Base-by-base conservation (phyloP, 192 early-diverging fungal species). In the Rhizophagus clarus region DNA sequence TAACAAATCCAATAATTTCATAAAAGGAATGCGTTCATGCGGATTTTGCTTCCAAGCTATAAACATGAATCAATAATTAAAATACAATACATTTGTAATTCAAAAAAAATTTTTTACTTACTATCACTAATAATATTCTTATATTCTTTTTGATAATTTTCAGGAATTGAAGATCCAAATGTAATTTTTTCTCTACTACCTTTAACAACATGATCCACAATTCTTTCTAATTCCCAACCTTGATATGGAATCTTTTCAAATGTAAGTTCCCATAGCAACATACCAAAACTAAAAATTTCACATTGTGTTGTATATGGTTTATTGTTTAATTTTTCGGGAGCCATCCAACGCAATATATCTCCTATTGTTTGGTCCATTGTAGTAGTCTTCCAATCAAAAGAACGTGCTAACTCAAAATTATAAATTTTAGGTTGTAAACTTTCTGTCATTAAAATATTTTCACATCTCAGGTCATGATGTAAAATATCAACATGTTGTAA, bases 381-480 rank as follows among this genome's bases (percentile, higher is more conserved):
- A 20, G 14, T 49, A 69, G 31, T 69, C 14, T 37, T 49, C 20
- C 17, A 22, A 24, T 60, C 12, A 24, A 26, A n/a, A 26, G 24
- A 4, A 10, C 68, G 45, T 42, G 67, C 70, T 1, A 61, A 31
- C 10, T 69, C 10, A 67, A 79, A 79, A 56, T 79, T 79, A 17
- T 66, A 51, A 61, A 79, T 49, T 56, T 79, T 79, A 24, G 77
- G 47, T 60, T 71, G 51, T 32, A 42, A 60, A 37, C 24, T 15
- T 6, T 32, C 64, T 14, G 37, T 71, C 31, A 79, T 68, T 66
- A 79, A 37, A 51, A 79, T 40, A 24, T 79, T 79, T 71, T 70
- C 51, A 34, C 77, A 79, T 4, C 77, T 20, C 37, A 79, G 14
- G 11, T 79, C 77, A 79, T 79, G 77, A 70, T 79, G 77, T 20